Evolutionary conservation across 805 yeast genomes (phyloP), one percentile per base, ranked within the genome.

Genomic region (Ogataea neopini): DNA sequence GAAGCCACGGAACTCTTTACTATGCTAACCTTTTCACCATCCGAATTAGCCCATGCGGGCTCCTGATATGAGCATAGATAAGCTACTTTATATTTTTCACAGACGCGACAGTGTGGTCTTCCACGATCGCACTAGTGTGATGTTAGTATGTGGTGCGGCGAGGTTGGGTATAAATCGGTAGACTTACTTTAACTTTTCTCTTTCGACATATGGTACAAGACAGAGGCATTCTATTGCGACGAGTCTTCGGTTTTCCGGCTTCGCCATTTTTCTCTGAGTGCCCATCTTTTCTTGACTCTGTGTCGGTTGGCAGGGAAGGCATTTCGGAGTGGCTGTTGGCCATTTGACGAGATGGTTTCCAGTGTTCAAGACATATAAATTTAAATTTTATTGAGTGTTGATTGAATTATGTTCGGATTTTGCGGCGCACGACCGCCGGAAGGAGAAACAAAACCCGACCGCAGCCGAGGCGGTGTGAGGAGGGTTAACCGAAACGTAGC

Each of bases 161-260:
- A n/a, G n/a, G n/a, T n/a, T n/a, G n/a, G n/a, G n/a, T n/a, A n/a
- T n/a, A n/a, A n/a, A n/a, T n/a, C n/a, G n/a, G n/a, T n/a, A n/a
- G n/a, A 59, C 68, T 23, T 56, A 64, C 69, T 49, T 75, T 76
- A 30, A 74, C 74, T 54, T 77, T 77, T 37, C 76, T 63, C 56
- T 65, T 70, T 15, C 77, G 66, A 49, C 81, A 77, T 33, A 70
- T 70, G 20, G 70, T 71, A 53, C 82, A 77, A 0, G 76, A 75
- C 7, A 77, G 53, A 0, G 76, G 68, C 49, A 71, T 65, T 41
- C 80, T 66, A 36, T 72, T 69, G 43, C 79, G 63, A 51, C 65
- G 71, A 15, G 61, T 51, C 37, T 56, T 59, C n/a, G 48, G 53
- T 56, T 54, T 56, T 3, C 13, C 43, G 18, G 33, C 20, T 19